Evolutionary conservation across 2,329 filamentous ascomycete species (phyloP), one percentile per base, ranked within the genome.

Genomic region (Aspergillus pseudoterreus): DNA sequence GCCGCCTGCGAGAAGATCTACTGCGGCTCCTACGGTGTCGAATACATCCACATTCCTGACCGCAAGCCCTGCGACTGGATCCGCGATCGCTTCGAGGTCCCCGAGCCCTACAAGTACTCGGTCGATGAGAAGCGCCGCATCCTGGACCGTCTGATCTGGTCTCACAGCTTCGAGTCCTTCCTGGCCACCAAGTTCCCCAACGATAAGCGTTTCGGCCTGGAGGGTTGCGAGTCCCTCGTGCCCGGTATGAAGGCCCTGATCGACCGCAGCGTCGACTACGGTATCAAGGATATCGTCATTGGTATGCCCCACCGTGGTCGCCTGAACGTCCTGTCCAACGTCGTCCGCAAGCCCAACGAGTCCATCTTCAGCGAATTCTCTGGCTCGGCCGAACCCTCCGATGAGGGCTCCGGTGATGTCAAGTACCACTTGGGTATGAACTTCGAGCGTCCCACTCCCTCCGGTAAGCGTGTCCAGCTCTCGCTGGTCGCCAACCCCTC

Each of bases 371-470:
- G 89, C 71, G 94, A 99, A 74, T 99, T 99, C 67, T 88, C 90
- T 57, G 94, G 94, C 63, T 90, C 87, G 43, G 78, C 88, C 19
- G 90, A 90, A 68, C 89, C 90, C 50, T 88, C 89, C 62, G 94
- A 97, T 63, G 92, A 99, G 77, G 94, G 94, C 54, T 97, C 94
- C 52, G 94, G 94, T 65, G 94, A 99, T 72, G 94, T 99, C 75
- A 99, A 99, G 77, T 99, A 99, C 78, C 94, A 99, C 78, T 80
- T 99, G 66, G 94, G 94, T 70, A 99, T 99, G 94, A 99, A 99
- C 81, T 99, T 99, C 63, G 94, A 99, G 79, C 90, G 94, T 57
- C 94, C 94, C 49, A 99, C 94, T 9, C 94, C 94, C 53, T 97
- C 92, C 41, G 94, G 94, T 65, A 97, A 97, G 83, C 94, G 94